Base-by-base conservation (phyloP, 176 grass and related monocot genomes). In the Avena eriantha region DNA sequence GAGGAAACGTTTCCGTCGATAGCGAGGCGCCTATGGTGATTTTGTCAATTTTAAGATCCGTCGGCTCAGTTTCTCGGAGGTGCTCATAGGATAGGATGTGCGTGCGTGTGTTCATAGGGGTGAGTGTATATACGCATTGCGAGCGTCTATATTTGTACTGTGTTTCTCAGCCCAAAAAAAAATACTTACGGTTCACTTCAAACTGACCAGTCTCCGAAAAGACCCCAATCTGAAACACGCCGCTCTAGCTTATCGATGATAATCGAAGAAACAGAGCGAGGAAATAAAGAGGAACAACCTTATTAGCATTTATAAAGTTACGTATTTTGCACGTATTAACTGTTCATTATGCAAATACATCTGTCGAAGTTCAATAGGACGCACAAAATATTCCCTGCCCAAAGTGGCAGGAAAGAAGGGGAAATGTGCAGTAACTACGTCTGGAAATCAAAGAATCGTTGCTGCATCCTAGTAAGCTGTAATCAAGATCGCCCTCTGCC, bases 371-470 rank as follows among this genome's bases (percentile, higher is more conserved):
- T 57, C n/a, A 69, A 61, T 47, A 59, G 47, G 33, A 76, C 29
- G 82, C 72, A 88, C 78, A 88, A 85, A 91, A 88, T 53, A 56
- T 82, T 21, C 48, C 77, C 81, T 31, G 85, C 67, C 34, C 10
- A 84, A 49, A 60, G 22, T 21, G 36, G 39, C 41, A 70, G 72
- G 35, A 77, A 41, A 22, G 73, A 86, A 86, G 12, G 26, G 31
- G 21, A 84, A 79, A 87, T 4, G 35, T 75, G 85, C 75, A 69
- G 76, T 26, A 80, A 35, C 66, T 74, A 73, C 21, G 51, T 54
- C 77, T 73, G 76, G 8, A 35, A 82, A 88, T 85, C 77, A 91
- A 91, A 88, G 90, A 85, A 88, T 91, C n/a, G 16, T 88, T 23
- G 53, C 69, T 88, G 78, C 78, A 72, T 82, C 63, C 86, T 85